Evolutionary conservation across 352 stramenopile genomes (phyloP), one percentile per base, ranked within the genome.

Genomic region (Pythium utonaiense): DNA sequence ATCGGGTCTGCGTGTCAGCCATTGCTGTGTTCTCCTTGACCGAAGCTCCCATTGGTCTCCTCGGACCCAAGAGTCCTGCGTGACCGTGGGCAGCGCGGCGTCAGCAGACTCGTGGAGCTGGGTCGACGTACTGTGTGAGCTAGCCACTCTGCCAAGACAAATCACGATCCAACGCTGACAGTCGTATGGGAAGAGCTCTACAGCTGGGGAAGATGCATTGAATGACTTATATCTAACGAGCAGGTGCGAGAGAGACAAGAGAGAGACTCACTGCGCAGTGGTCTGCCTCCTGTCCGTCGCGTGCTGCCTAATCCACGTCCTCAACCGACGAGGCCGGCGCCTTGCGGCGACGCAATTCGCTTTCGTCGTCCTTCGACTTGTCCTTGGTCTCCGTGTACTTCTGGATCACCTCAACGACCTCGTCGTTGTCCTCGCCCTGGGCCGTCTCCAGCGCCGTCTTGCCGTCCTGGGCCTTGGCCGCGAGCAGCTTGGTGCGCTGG

Each of bases 361-460:
- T 66, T 13, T 78, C 59, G 4, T 77, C 64, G 53, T 50, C 58
- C 28, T 72, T 53, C 8, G 25, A 56, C 16, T 47, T 44, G 34
- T 14, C 25, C 44, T 54, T 58, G 59, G 28, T 13, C 40, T 9
- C 41, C 42, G 31, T 24, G 22, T 73, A 84, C 36, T 69, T 78
- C 38, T 51, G 56, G 16, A 92, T 69, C 38, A 93, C 69, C 14
- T 88, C 80, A 7, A 83, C 73, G 12, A 93, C 78, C 31, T 91
- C 83, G 24, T 48, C 62, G 63, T 93, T 91, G 51, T 82, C 74
- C 62, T 93, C 83, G 33, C 73, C 79, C 64, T 81, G 75, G 9
- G 84, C 84, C 10, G 89, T 74, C 59, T 91, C 80, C 24, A 73
- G 63, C 13, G 84, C 78, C 33, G 81, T 86, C 52, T 83, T 74